Percentiles rank a stretch among this genome's conserved stretches.
phyloP scores from a whole-genome alignment of 2,329 filamentous ascomycete species.

The Hymenoscyphus scutula region DNA sequence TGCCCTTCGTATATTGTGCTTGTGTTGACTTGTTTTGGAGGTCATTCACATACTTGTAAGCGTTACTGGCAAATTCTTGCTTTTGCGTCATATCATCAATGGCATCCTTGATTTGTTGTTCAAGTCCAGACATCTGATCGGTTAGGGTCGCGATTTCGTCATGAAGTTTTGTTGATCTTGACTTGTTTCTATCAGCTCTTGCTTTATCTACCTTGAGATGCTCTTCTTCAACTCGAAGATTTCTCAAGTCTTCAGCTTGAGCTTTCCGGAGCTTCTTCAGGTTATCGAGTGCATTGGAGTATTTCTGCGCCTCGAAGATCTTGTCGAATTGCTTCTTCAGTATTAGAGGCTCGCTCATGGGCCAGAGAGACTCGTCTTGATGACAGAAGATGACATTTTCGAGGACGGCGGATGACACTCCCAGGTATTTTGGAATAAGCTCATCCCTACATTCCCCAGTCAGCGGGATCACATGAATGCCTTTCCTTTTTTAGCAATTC shows the following conservation, averaged over 20 bases:
- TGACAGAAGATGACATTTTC: constrained; percentile 98
- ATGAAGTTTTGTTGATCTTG: constrained; percentile 61
- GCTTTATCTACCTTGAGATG: constrained; percentile 83
- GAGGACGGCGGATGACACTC: constrained; percentile 84
- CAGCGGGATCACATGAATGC: neutral
- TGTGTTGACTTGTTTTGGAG: constrained; percentile 76
- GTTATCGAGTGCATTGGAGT: constrained; percentile 95
- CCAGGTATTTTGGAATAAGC: constrained; percentile 80
- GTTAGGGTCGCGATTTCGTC: constrained; percentile 62
- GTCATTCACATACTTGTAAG: constrained; percentile 70
- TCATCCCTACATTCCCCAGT: constrained; percentile 45
- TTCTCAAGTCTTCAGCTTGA: constrained; percentile 71
- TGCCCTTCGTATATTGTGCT: constrained; percentile 66
- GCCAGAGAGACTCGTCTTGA: constrained; percentile 97
- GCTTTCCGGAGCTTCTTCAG: constrained; percentile 84
- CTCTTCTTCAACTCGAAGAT: constrained; percentile 71
- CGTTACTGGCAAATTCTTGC: constrained; percentile 70
- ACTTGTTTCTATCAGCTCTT: constrained; percentile 70
- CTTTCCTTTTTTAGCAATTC: neutral
- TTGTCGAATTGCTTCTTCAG: constrained; percentile 96
- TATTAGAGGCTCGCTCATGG: constrained; percentile 79
- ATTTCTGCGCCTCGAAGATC: constrained; percentile 96
- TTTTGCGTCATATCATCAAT: constrained; percentile 57
- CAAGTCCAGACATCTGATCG: constrained; percentile 56
- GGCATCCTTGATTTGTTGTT: constrained; percentile 59